Evolutionary conservation across 140 eudicot species (phyloP), one percentile per base, ranked within the genome.

Genomic region (Oenanthe javanica): DNA sequence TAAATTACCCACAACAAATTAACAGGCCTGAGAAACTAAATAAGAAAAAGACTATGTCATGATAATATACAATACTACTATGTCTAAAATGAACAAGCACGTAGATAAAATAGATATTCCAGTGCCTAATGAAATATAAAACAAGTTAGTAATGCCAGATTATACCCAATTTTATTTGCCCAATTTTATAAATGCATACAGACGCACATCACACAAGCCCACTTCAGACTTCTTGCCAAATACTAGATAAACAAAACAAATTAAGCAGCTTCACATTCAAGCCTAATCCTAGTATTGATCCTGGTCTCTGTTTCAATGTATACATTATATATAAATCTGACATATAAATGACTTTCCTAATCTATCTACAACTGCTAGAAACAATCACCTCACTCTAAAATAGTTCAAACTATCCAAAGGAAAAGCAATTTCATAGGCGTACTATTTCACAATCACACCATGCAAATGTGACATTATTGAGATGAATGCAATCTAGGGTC

Each of bases 1-100:
- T 59, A 36, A 75, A 50, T 66, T 75, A 64, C 47, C 50, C 77
- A 74, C 52, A 63, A 74, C 9, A 36, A 79, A 40, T 70, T 16
- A 79, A 25, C 27, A 42, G 10, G 46, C 36, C 47, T 69, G 0
- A 10, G 1, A 69, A 69, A 36, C 19, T 38, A 11, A 2, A 27
- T 15, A 12, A 12, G 74, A 27, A 38, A 69, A 36, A 12, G 11
- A 31, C 36, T 31, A 69, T 12, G n/a, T 69, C 4, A 69, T 38
- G 8, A 27, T 36, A 36, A 27, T 13, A 5, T 14, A 27, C 21
- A 25, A 31, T 40, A 69, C 45, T 42, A 42, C 45, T 42, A 42
- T 42, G 43, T 66, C 42, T 25, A 31, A 31, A 66, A 27, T 4
- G 48, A 82, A 49, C 66, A 46, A 48, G 77, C 49, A 43, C 5